phyloP scores from a whole-genome alignment of 805 yeast species.

The Ogataea trehalophila region DNA sequence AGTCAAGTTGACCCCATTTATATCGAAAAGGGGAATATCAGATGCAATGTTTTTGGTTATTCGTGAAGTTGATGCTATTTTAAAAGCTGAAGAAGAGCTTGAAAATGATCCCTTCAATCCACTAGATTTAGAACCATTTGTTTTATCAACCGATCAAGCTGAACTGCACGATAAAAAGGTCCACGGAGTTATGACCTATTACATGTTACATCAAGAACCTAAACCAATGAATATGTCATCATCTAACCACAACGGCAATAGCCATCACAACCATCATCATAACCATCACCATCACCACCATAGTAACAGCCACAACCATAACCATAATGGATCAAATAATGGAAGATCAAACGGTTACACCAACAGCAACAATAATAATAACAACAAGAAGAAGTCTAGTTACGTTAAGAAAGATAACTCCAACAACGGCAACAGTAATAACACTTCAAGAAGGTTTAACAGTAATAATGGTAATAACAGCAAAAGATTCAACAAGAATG shows the following conservation, averaged over 20 bases:
- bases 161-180: conserved; percentile 34
- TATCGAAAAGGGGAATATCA: conserved; percentile 40
- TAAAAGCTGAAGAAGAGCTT: conserved; percentile 28
- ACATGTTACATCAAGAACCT: conserved; percentile 40
- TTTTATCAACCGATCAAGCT: conserved; percentile 31
- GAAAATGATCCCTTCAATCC: conserved; percentile 13
- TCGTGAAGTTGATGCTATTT: conserved; percentile 42
- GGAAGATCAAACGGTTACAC: conserved; percentile 1
- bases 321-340: background rate
- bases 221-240: background rate
- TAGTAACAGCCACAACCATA: conserved; percentile 1
- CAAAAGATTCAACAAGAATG: conserved; percentile 6
- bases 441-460: background rate
- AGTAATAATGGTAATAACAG: background rate
- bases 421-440: background rate
- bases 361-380: conserved; percentile 1
- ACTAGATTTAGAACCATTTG: conserved; percentile 1
- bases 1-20: conserved; percentile 36
- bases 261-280: conserved; percentile 1
- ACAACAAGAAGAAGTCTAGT: conserved; percentile 1
- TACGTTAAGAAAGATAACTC: too few species aligned
- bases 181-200: conserved; percentile 42
- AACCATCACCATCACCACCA: conserved; percentile 6
- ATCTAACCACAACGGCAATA: background rate
- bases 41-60: conserved; percentile 42